Conservation (phyloP, 2,329 filamentous ascomycete genomes). For the Colletotrichum noveboracense region DNA sequence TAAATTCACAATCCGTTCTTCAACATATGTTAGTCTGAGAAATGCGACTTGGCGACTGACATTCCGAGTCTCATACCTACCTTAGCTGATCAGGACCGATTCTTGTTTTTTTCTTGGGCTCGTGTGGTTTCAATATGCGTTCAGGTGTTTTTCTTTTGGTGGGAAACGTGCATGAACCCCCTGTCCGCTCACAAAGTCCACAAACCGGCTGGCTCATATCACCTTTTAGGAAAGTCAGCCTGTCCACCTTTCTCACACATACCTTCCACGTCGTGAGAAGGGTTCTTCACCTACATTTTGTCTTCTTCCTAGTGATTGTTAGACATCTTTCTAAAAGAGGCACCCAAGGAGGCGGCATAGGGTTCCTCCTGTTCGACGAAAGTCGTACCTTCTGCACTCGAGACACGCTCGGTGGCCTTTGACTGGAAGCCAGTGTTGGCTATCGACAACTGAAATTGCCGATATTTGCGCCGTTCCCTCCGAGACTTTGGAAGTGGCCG, state of each 20-base stretch:
- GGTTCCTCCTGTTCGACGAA: background rate
- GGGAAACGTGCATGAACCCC: background rate
- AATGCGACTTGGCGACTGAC: background rate
- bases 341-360: background rate
- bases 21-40: background rate
- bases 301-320: background rate
- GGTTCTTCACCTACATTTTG: background rate
- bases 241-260: background rate
- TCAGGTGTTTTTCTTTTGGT: background rate
- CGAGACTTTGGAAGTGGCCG: background rate
- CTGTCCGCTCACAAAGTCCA: background rate
- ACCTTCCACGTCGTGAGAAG: background rate
- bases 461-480: background rate
- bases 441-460: background rate
- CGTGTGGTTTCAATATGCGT: background rate
- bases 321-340: background rate
- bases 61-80: background rate
- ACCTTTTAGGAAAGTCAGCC: background rate
- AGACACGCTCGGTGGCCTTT: background rate
- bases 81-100: background rate
- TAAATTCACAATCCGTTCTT: background rate
- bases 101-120: background rate
- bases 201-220: background rate
- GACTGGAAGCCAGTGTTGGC: background rate
- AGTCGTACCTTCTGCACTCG: background rate